phyloP scores from a whole-genome alignment of 495 filamentous ascomycete species.

The Copromyces sp. region DNA sequence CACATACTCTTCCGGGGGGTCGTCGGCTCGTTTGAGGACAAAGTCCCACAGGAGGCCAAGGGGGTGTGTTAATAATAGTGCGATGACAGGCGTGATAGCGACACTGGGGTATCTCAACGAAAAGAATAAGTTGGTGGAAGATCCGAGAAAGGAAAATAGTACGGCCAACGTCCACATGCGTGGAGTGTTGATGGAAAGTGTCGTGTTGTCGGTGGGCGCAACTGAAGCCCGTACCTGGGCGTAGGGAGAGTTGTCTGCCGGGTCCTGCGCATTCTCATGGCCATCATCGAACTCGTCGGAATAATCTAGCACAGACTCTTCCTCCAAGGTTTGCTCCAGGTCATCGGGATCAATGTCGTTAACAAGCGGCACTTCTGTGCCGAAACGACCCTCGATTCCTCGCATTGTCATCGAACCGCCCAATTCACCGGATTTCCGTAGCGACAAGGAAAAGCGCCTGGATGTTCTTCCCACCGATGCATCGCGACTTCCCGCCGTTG shows the following conservation, averaged over 20 bases:
- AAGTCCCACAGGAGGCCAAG: conserved; percentile 70
- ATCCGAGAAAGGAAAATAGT: conserved; percentile 69
- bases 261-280: conserved; percentile 36
- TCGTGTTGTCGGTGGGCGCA: conserved; percentile 57
- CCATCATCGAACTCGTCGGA: conserved; percentile 18
- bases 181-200: conserved; percentile 72
- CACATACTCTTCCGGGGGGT: conserved; percentile 51
- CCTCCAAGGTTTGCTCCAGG: conserved; percentile 18
- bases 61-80: conserved; percentile 70
- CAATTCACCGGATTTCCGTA: conserved; percentile 29
- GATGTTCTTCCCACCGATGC: background rate
- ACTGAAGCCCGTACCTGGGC: conserved; percentile 71
- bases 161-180: conserved; percentile 78
- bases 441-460: background rate
- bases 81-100: conserved; percentile 76
- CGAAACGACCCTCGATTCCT: conserved; percentile 37
- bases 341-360: conserved; percentile 24
- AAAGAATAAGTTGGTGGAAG: conserved; percentile 77
- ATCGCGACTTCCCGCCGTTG: background rate
- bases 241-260: conserved; percentile 55
- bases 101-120: conserved; percentile 77
- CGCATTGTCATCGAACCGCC: conserved; percentile 31
- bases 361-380: conserved; percentile 29
- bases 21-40: conserved; percentile 48
- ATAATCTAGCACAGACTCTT: conserved; percentile 8